Base-by-base conservation (phyloP, 2,329 filamentous ascomycete genomes). In the Moelleriella libera region DNA sequence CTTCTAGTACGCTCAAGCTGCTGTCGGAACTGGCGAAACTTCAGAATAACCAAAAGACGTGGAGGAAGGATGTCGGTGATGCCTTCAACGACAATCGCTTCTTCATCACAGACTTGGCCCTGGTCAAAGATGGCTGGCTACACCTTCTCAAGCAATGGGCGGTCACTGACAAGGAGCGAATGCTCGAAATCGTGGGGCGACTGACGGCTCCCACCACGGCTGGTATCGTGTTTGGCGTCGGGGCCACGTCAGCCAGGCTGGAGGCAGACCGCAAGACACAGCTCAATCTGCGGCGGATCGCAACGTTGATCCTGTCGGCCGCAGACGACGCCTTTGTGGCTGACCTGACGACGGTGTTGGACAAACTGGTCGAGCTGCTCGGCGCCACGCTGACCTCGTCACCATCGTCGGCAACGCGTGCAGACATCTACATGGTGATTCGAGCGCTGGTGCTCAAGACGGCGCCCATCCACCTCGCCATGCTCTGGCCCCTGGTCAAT, bases 191-290 rank as follows among this genome's bases (percentile, higher is more conserved):
- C 4, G 66, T 97, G 7, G 72, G 77, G 39, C 83, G 88, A 21
- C 76, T 98, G 51, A 82, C 82, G 5, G 78, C 89, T 4, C 92
- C 92, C 5, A 88, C 89, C 1, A 90, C 89, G 11, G 92, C 94
- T 0, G 92, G 92, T 7, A 94, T 98, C 55, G 90, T 98, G 61
- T 98, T 98, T 58, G 92, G 92, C n/a, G 92, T 98, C 0, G 94
- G 94, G 9, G 92, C 92, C 6, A 88, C 87, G 28, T 94, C 89
- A 42, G 92, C 92, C 37, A 77, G 92, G 49, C 76, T 94, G n/a
- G 92, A 98, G 65, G 88, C 94, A 5, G 92, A 98, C 63, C 83
- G 89, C 49, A 92, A 84, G 65, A 88, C 89, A 1, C 90, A 97
- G 64, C 75, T 95, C 31, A 95, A 88, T 53, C 75, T 98, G 14